A percentile compares a stretch with the other conserved stretches of the same genome.
Evolutionary conservation across 176 grass and related monocot species (phyloP).

Genomic region (Rhipidocladum racemiflorum): DNA sequence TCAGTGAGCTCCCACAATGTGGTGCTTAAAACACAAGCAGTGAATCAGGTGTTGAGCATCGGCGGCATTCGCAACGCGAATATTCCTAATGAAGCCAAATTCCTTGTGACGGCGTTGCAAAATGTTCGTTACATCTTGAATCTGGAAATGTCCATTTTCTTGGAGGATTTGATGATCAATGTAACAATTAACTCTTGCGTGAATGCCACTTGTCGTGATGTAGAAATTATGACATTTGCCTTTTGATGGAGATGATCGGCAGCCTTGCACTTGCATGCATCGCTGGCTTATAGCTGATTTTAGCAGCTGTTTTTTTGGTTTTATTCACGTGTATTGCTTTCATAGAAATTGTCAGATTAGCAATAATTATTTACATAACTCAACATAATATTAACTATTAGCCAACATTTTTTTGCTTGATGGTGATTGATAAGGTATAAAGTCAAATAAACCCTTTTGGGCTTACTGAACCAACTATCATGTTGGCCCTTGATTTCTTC

Average conservation of each 20-base stretch:
- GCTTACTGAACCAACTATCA: background rate
- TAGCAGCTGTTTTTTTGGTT: background rate
- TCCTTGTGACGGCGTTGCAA: background rate
- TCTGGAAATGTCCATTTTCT: slow-evolving; percentile 6
- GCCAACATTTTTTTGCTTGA: background rate
- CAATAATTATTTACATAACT: background rate
- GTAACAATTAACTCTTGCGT: background rate
- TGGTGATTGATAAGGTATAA: background rate
- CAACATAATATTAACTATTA: background rate
- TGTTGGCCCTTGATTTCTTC: slow-evolving; percentile 9
- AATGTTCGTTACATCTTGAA: slow-evolving; percentile 25
- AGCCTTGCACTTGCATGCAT: slow-evolving; percentile 9
- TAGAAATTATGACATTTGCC: background rate
- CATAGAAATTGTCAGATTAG: background rate
- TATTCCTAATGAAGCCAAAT: background rate
- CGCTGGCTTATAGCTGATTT: background rate
- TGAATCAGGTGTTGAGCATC: background rate
- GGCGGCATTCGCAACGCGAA: background rate
- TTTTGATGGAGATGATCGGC: background rate
- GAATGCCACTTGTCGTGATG: background rate
- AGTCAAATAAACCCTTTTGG: background rate
- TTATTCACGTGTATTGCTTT: background rate
- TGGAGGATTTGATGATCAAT: slow-evolving; percentile 22
- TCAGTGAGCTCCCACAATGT: background rate
- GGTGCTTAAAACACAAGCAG: background rate